phyloP scores from a whole-genome alignment of 2,329 filamentous ascomycete genomes.

The Phialemoniopsis sp. region DNA sequence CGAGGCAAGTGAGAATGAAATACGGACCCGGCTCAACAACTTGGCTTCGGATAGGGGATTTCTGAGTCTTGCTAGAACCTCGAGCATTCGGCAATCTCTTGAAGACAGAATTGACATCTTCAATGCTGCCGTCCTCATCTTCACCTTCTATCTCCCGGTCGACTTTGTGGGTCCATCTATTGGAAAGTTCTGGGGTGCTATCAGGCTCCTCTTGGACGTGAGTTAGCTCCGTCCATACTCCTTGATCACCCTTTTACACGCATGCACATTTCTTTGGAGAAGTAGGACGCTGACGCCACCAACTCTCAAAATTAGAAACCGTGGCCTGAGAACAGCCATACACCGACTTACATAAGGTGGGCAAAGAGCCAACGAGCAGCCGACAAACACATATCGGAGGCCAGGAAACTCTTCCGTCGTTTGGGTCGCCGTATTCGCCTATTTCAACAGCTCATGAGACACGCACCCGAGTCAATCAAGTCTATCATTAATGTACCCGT shows the following conservation, averaged over 20 bases:
- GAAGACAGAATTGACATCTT: slow-evolving; percentile 31
- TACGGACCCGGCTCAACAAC: slow-evolving; percentile 16
- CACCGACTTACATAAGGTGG: no score
- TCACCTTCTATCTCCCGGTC: slow-evolving; percentile 35
- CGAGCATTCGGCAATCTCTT: no score
- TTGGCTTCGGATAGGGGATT: slow-evolving; percentile 9
- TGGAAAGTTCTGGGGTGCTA: slow-evolving; percentile 38
- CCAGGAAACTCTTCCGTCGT: no score
- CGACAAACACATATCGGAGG: no score
- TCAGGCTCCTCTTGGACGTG: slow-evolving; percentile 13
- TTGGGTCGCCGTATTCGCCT: no score
- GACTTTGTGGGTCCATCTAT: slow-evolving; percentile 28
- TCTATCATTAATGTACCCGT: slow-evolving; percentile 26
- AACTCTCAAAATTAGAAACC: not conserved
- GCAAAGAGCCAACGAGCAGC: no score
- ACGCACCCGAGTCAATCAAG: no score
- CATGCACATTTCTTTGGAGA: not conserved
- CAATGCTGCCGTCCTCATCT: slow-evolving; percentile 32
- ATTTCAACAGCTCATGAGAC: no score
- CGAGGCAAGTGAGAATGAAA: slow-evolving; percentile 7
- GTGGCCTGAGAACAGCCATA: not conserved
- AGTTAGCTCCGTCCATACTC: no score
- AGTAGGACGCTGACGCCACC: not conserved
- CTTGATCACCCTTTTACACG: no score
- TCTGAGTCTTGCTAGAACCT: slow-evolving; percentile 15